Evolutionary conservation across 2,329 filamentous ascomycete genomes (phyloP), one percentile per base, ranked within the genome.

Genomic region (Fusarium sarcochroum): DNA sequence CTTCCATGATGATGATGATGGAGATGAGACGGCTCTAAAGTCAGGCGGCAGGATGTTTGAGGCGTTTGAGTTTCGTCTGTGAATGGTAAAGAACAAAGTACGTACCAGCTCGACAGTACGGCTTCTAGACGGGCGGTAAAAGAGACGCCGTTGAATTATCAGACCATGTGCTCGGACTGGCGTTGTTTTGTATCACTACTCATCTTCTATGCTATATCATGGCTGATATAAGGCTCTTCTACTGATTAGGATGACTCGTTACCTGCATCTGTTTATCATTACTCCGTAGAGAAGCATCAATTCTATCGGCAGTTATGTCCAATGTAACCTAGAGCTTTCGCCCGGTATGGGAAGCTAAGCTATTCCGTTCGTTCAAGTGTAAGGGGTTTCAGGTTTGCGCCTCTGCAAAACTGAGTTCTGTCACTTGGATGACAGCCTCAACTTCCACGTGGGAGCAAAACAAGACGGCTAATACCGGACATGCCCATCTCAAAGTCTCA

Each of bases 331-430:
- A 21, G 13, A 17, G 7, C 15, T 21, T 17, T 20, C 34, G 2
- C 14, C 35, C 25, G 27, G 46, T 38, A 53, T 35, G 53, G 6
- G 18, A 25, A n/a, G 23, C 21, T 37, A 42, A 44, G 17, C 35
- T 53, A 23, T 42, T 57, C 20, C 30, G 13, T 35, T 21, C n/a
- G 17, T 18, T 37, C 21, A 30, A 35, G 47, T 10, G 30, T 23
- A 7, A 10, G 42, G 13, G 51, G 47, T 54, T 57, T 57, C 30
- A 53, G 15, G 3, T 34, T 34, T 41, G 30, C 23, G n/a, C 30
- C 17, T 57, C 35, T n/a, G 14, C 11, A 53, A 13, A 35, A 21
- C 8, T 13, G 40, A 41, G 7, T 27, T 20, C 17, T 34, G 40
- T 20, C 20, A 40, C 32, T 40, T 9, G 3, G 25, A 17, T 30